phyloP scores from a whole-genome alignment of 805 yeast species.

The Maudiozyma turicensis region DNA sequence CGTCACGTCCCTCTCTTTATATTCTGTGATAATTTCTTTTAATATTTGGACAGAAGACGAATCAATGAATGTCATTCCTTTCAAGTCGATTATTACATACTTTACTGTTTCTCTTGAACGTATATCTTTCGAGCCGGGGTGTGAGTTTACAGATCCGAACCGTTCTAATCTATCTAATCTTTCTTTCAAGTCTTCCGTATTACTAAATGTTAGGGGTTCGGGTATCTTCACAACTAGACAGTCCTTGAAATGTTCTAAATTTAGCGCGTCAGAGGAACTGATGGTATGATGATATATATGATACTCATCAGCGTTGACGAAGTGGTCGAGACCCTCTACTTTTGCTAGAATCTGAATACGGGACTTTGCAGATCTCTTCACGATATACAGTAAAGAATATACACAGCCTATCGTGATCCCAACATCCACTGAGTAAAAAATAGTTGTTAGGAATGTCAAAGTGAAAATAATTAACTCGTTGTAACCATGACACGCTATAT shows the following conservation, averaged over 20 bases:
- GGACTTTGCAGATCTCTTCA: conserved; percentile 71
- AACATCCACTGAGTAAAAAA: conserved; percentile 72
- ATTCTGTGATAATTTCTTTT: conserved; percentile 46
- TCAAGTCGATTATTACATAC: conserved; percentile 62
- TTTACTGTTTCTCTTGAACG: conserved; percentile 35
- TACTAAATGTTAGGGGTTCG: conserved; percentile 83
- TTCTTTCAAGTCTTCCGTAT: conserved; percentile 63
- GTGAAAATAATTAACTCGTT: conserved; percentile 62
- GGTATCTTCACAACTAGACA: conserved; percentile 73
- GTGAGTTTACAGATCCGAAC: conserved; percentile 64
- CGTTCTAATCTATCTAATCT: conserved; percentile 61
- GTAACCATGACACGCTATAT: conserved; percentile 62
- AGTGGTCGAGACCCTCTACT: conserved; percentile 47
- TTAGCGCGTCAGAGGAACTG: conserved; percentile 4
- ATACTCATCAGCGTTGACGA: conserved; percentile 63
- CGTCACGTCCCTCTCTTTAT: conserved; percentile 42
- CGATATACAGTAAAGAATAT: conserved; percentile 69
- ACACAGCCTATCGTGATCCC: conserved; percentile 85
- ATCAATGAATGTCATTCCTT: conserved; percentile 76
- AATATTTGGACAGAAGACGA: conserved; percentile 72
- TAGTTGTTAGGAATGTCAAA: conserved; percentile 53
- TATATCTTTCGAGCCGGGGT: conserved; percentile 61
- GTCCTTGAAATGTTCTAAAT: conserved; percentile 47
- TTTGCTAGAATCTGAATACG: conserved; percentile 78
- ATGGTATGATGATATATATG: conserved; percentile 28